phyloP scores from a whole-genome alignment of 352 stramenopile genomes.

The Globisporangium paddicum region DNA sequence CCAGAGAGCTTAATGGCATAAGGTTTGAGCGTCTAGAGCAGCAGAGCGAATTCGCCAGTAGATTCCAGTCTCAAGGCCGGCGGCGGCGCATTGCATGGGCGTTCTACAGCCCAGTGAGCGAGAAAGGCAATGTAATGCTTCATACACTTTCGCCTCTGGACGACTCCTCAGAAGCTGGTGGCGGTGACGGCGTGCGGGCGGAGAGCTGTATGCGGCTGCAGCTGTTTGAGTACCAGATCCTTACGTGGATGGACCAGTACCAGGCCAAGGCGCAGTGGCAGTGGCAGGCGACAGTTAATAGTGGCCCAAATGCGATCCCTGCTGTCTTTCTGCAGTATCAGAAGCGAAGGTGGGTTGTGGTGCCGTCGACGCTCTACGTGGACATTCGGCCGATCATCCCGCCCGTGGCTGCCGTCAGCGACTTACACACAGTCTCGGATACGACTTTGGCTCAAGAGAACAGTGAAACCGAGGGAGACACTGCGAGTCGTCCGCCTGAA shows the following conservation, averaged over 20 bases:
- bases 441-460: neutral
- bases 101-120: slow-evolving; percentile 58
- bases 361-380: slow-evolving; percentile 8
- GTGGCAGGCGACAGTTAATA: slow-evolving; percentile 27
- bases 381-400: slow-evolving; percentile 9
- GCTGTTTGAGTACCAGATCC: slow-evolving; percentile 48
- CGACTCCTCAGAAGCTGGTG: neutral
- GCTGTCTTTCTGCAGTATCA: slow-evolving; percentile 64
- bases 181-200: too few species aligned
- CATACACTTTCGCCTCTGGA: slow-evolving; percentile 7
- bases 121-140: slow-evolving; percentile 37
- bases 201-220: slow-evolving; percentile 28
- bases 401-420: neutral
- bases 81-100: slow-evolving; percentile 41
- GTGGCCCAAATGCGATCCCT: slow-evolving; percentile 18
- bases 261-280: slow-evolving; percentile 50
- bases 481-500: neutral
- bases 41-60: neutral
- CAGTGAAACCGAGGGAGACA: neutral
- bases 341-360: slow-evolving; percentile 23
- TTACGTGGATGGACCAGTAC: slow-evolving; percentile 60
- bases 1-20: slow-evolving; percentile 7
- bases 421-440: neutral
- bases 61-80: neutral
- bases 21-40: slow-evolving; percentile 18